Base-by-base conservation (phyloP, 495 filamentous ascomycete species). In the Extremus antarcticus region DNA sequence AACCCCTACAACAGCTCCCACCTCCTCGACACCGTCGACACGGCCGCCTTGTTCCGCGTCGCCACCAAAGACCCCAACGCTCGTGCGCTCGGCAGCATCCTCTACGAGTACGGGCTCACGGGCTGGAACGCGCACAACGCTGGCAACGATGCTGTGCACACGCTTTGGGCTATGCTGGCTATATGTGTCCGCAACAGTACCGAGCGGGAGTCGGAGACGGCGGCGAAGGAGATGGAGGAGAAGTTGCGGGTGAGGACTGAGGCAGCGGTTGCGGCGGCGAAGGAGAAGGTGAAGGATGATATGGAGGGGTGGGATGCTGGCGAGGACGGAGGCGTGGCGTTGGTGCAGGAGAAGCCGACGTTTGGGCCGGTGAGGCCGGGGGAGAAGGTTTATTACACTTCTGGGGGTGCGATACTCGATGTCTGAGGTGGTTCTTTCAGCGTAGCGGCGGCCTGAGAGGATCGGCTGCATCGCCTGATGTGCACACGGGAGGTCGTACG, bases 121-220 rank as follows among this genome's bases (percentile, higher is more conserved):
- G 77, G 70, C 4, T 76, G 74, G 70, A 70, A 90, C 59, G 71
- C 90, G 43, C 92, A 98, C 69, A 96, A 97, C 61, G 92, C 85
- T 2, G 82, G 92, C n/a, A 98, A 98, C 65, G 92, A 98, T 64
- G 92, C 92, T 3, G 79, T 79, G 4, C 94, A 87, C 66, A 91
- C 91, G 0, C 63, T 96, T 55, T 80, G 83, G 57, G 85, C 80
- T 24, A 76, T 95, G 74, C 65, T 97, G 11, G 76, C 70, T 13
- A 76, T 95, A 19, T 56, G 56, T 52, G 59, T 67, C 13, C 47
- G 55, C 11, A 63, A 16, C n/a, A 43, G 52, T 10, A 38, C n/a
- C 35, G 47, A 53, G 38, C 43, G 40, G 9, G 51, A 32, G 2
- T 22, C 10, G 2, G 43, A 52, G 23, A 50, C 65, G 47, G 64